A percentile compares a stretch with the other conserved stretches of the same genome.
phyloP scores from a whole-genome alignment of 495 filamentous ascomycete genomes.

The Cercophora newfieldiana region DNA sequence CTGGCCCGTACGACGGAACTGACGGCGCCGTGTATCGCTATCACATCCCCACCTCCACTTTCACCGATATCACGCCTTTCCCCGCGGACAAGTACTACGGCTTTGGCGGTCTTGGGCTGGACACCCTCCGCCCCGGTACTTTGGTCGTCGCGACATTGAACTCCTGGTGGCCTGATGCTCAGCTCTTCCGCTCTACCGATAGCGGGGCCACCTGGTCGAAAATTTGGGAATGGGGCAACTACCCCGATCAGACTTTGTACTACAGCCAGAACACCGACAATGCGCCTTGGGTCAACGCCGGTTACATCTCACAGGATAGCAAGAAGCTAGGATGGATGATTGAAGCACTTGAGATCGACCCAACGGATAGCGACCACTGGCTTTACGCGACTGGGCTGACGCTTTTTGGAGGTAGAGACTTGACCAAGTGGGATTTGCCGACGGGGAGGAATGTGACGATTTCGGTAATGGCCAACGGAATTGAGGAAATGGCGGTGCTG shows the following conservation, averaged over 20 bases:
- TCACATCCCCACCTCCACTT: constrained; percentile 48
- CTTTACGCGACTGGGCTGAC: constrained; percentile 60
- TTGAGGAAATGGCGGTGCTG: constrained; percentile 59
- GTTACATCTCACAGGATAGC: constrained; percentile 45
- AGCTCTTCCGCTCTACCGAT: constrained; percentile 54
- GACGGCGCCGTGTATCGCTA: constrained; percentile 54
- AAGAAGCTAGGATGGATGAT: constrained; percentile 65
- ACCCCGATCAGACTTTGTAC: constrained; percentile 48
- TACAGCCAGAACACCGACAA: constrained; percentile 43
- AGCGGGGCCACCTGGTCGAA: constrained; percentile 54
- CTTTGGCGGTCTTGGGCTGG: constrained; percentile 57
- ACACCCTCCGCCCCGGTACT: constrained; percentile 55
- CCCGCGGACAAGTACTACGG: constrained; percentile 49
- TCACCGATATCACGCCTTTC: constrained; percentile 57
- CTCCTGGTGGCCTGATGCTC: constrained; percentile 60
- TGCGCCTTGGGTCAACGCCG: constrained; percentile 52
- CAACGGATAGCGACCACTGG: constrained; percentile 60
- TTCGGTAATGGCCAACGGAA: constrained; percentile 55
- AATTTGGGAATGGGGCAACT: constrained; percentile 53
- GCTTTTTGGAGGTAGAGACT: constrained; percentile 53
- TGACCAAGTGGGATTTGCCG: constrained; percentile 55
- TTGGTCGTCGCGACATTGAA: constrained; percentile 58
- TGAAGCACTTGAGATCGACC: constrained; percentile 60
- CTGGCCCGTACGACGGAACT: constrained; percentile 57
- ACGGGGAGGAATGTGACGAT: constrained; percentile 51